Evolutionary conservation across 306 rosid genomes (phyloP).

Genomic region (Vigna nakashimae): DNA sequence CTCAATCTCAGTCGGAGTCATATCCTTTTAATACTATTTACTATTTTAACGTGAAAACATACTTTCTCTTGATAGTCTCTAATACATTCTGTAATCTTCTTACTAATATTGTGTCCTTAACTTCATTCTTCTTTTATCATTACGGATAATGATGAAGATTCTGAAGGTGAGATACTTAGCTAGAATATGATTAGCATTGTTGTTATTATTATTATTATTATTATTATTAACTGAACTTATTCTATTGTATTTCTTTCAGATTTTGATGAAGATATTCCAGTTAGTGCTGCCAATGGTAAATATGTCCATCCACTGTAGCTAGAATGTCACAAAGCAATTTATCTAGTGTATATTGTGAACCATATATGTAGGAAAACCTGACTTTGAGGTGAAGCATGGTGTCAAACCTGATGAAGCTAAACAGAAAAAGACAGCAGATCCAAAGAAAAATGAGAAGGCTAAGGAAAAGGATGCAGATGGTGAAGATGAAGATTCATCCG

Average conservation of each 20-base stretch:
- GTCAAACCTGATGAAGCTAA: slow-evolving; percentile 3
- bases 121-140: not conserved
- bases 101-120: not conserved
- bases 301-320: not conserved
- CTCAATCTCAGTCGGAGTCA: slow-evolving; percentile 9
- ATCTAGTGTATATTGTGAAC: not conserved
- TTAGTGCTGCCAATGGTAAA: slow-evolving; percentile 21
- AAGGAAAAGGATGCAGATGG: not conserved
- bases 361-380: not conserved
- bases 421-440: not conserved
- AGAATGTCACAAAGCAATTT: not conserved
- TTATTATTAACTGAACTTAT: not conserved
- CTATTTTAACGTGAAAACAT: not conserved
- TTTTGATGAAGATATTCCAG: slow-evolving; percentile 23
- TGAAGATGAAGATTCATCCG: slow-evolving; percentile 15
- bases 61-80: not conserved
- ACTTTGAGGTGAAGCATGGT: not conserved
- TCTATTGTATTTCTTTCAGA: not conserved
- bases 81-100: not conserved
- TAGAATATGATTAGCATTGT: not conserved
- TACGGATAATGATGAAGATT: slow-evolving; percentile 22
- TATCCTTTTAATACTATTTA: slow-evolving; percentile 9
- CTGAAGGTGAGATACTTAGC: slow-evolving; percentile 5
- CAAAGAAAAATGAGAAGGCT: not conserved
- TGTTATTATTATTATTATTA: not conserved